Conservation (phyloP, 495 filamentous ascomycete genomes). For the Penicillium alfredii region DNA sequence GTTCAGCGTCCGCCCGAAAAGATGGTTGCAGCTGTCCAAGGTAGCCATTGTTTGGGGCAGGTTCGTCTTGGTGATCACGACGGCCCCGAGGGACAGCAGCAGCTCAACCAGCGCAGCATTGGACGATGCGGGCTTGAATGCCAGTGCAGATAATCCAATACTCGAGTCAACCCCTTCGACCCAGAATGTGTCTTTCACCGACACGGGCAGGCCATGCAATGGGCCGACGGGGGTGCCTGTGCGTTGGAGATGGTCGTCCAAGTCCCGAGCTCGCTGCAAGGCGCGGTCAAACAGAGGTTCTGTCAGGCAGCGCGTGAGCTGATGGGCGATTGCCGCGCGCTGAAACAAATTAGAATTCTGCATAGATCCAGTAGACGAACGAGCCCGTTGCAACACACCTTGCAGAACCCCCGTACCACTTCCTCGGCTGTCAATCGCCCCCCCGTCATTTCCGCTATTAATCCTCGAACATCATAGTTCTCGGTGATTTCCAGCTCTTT, state of each 20-base stretch:
- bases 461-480: constrained; percentile 44
- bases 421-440: constrained; percentile 47
- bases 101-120: constrained; percentile 40
- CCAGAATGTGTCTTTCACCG: constrained; percentile 62
- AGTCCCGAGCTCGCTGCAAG: constrained; percentile 47
- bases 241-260: constrained; percentile 49
- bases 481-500: constrained; percentile 57
- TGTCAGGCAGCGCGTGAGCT: constrained; percentile 58
- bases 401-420: constrained; percentile 56
- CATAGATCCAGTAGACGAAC: too few species aligned
- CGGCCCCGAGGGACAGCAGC: constrained; percentile 40
- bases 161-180: constrained; percentile 52
- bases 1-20: constrained; percentile 59
- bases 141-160: constrained; percentile 52
- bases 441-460: constrained; percentile 42
- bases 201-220: constrained; percentile 63
- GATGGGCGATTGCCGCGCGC: constrained; percentile 55
- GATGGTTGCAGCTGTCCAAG: constrained; percentile 35
- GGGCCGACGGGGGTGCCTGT: constrained; percentile 51
- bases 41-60: constrained; percentile 49
- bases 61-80: constrained; percentile 64
- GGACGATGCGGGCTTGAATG: constrained; percentile 42
- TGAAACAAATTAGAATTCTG: too few species aligned
- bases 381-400: constrained; percentile 42
- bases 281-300: constrained; percentile 62